Conservation (phyloP, 768 basidiomycete species). For the Lactarius deliciosus region DNA sequence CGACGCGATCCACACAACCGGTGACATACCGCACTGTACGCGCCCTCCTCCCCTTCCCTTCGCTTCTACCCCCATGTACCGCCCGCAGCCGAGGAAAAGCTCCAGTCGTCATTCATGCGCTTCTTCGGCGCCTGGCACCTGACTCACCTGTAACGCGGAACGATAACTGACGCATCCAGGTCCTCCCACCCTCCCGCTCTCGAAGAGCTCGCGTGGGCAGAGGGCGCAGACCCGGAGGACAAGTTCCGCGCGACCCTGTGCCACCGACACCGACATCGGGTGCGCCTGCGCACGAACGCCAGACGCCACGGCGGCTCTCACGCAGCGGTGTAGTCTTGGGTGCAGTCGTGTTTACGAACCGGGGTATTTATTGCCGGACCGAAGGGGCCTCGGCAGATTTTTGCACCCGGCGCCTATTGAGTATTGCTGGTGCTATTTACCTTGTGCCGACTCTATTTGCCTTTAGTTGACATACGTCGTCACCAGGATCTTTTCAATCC, state of each 20-base stretch:
- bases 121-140: constrained; percentile 66
- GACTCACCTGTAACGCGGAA: constrained; percentile 71
- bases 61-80: constrained; percentile 11
- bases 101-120: constrained; percentile 61
- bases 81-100: constrained; percentile 52
- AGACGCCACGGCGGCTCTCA: constrained; percentile 59
- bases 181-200: constrained; percentile 49
- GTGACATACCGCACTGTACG: constrained; percentile 73
- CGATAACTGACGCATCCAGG: constrained; percentile 54
- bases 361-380: constrained; percentile 29
- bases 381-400: too few relatives aligned
- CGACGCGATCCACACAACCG: constrained; percentile 68
- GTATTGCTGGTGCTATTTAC: too few relatives aligned
- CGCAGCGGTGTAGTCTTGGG: constrained; percentile 60
- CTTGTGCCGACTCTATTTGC: too few relatives aligned
- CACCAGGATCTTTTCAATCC: too few relatives aligned
- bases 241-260: constrained; percentile 30
- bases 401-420: too few relatives aligned
- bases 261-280: constrained; percentile 32
- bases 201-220: constrained; percentile 66
- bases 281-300: constrained; percentile 59
- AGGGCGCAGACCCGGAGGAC: constrained; percentile 56
- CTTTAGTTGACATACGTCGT: too few relatives aligned
- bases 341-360: constrained; percentile 62
- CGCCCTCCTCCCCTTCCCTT: not conserved